Evolutionary conservation across 192 early-diverging fungal species (phyloP), one percentile per base, ranked within the genome.

Genomic region (Podila clonocystis): DNA sequence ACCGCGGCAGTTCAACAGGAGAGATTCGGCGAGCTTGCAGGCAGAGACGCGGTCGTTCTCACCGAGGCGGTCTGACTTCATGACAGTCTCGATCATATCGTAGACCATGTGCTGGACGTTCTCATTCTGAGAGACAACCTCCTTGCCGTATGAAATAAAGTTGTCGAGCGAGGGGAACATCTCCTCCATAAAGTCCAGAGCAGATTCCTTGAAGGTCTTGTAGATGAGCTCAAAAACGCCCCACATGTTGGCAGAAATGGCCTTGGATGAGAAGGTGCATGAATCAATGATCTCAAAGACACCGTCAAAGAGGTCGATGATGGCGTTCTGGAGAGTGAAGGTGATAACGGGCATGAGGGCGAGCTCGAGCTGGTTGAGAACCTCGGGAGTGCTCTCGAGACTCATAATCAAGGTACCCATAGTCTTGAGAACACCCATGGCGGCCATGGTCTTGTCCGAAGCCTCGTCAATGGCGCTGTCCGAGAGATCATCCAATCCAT

Each of bases 151-250:
- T 4, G 91, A 87, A 48, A 97, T 90, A 67, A 91, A 98, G 87
- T 97, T 97, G 77, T 97, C 95, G 61, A 99, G 89, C 22, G 92
- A 91, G 20, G 93, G 93, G 31, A 95, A 77, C 89, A 99, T 96
- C 77, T 96, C 95, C 63, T 95, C 93, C 82, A 95, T 94, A 78
- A 94, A 97, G 74, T 97, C 96, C 48, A 89, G 82, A 52, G 92
- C 93, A 73, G 93, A 93, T 67, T 85, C 89, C 86, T 92, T 95
- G 86, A 97, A 94, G 63, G 94, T 87, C 36, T 72, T 74, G 84
- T 94, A 93, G 65, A 97, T 90, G 68, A 89, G 63, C 48, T 90
- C 91, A 87, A 97, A 94, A 69, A 97, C 82, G 49, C 83, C 78
- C 96, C 95, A 99, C 82, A 95, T 95, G 73, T 83, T 91, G 50